A percentile compares a stretch with the other conserved stretches of the same genome.
phyloP scores from a whole-genome alignment of 306 rosid genomes.

The Prunus mira region DNA sequence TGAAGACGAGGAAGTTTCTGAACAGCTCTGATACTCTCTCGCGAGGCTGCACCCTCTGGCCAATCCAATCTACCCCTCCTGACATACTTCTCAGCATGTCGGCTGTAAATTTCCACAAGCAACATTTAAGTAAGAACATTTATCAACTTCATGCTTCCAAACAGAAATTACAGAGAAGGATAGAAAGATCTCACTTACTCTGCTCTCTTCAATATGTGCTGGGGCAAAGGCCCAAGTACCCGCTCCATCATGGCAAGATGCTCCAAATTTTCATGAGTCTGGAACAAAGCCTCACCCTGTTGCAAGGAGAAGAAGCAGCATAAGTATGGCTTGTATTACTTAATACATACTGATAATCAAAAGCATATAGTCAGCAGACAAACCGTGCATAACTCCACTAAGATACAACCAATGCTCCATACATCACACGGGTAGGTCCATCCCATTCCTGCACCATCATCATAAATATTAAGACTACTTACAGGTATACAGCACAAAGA shows the following conservation, averaged over 20 bases:
- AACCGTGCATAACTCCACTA: conserved; percentile 92
- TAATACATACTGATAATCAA: background rate
- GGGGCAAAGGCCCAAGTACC: conserved; percentile 72
- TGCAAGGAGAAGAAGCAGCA: background rate
- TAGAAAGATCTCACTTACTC: conserved; percentile 49
- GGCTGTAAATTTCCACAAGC: conserved; percentile 37
- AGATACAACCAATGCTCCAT: conserved; percentile 98
- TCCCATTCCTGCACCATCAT: conserved; percentile 58
- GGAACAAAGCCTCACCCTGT: conserved; percentile 95
- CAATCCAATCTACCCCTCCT: conserved; percentile 85
- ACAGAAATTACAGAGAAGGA: too few relatives aligned
- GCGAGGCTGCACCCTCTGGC: conserved; percentile 86
- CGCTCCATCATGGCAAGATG: conserved; percentile 99
- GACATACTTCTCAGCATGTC: conserved; percentile 83
- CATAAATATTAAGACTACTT: background rate
- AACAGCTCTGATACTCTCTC: conserved; percentile 91
- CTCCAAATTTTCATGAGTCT: conserved; percentile 94
- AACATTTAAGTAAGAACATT: background rate
- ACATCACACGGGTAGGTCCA: conserved; percentile 95
- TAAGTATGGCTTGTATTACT: background rate
- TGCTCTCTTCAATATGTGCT: conserved; percentile 60
- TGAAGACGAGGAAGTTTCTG: conserved; percentile 80
- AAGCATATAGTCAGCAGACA: background rate
- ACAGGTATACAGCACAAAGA: background rate
- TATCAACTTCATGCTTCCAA: background rate